These are phyloP conservation scores for Mycena sp. DNA, from an alignment of 1,284 basidiomycete species.

Conservation along the genomic window DNA sequence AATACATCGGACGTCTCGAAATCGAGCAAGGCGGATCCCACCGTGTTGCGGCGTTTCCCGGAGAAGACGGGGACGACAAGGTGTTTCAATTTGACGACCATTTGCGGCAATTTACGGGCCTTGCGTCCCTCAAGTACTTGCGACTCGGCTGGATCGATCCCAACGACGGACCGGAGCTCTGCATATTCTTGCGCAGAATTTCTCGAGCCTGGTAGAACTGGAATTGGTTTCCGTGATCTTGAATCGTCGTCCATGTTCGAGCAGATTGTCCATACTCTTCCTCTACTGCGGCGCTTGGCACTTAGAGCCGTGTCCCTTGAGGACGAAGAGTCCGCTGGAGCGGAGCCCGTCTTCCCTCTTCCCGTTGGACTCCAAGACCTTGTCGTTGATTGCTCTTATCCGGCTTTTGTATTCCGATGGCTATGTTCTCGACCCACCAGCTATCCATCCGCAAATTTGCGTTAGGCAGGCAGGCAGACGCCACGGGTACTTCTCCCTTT, in stretches of 20 bases:
- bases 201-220: not conserved
- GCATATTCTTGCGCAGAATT: slow-evolving; percentile 9
- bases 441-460: slow-evolving; percentile 4
- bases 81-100: slow-evolving; percentile 17
- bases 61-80: not conserved
- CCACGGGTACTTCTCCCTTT: not conserved
- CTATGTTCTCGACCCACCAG: not conserved
- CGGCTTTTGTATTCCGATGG: not conserved
- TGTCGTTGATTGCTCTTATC: not conserved
- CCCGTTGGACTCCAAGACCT: not conserved
- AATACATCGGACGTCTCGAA: slow-evolving; percentile 18
- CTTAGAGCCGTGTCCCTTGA: not conserved
- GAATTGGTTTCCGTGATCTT: slow-evolving; percentile 13
- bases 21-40: slow-evolving; percentile 17
- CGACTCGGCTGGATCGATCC: slow-evolving; percentile 11
- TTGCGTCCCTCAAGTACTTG: slow-evolving; percentile 5
- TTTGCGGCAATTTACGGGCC: not conserved
- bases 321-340: not conserved
- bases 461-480: not conserved
- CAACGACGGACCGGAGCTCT: not conserved
- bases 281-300: slow-evolving; percentile 10
- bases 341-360: not conserved
- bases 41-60: not conserved
- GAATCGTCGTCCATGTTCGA: not conserved
- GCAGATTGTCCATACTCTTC: not conserved